Conservation (phyloP, 1,139 yeast species). For the Saccharomycopsis crataegensis region DNA sequence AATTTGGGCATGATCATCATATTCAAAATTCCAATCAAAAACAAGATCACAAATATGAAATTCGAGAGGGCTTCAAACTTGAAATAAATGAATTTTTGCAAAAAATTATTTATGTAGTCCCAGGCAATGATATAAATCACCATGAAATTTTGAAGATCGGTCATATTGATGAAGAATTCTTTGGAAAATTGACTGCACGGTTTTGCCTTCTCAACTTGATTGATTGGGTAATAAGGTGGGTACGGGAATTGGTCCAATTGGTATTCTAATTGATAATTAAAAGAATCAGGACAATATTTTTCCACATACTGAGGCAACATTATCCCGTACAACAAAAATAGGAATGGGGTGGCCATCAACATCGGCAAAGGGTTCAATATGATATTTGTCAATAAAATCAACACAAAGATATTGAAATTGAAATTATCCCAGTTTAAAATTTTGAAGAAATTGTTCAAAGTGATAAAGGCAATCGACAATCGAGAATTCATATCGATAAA, state of each 20-base stretch:
- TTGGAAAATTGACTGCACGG: conserved; percentile 59
- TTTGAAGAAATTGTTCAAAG: conserved; percentile 47
- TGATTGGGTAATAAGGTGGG: conserved; percentile 67
- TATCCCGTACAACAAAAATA: conserved; percentile 45
- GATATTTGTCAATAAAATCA: conserved; percentile 48
- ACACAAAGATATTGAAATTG: conserved; percentile 50
- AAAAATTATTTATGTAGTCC: conserved; percentile 45
- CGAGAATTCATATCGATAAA: conserved; percentile 61
- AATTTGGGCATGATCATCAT: conserved; percentile 32
- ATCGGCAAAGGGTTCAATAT: conserved; percentile 57
- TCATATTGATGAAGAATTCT: conserved; percentile 70
- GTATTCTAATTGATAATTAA: conserved; percentile 9
- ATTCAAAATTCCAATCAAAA: conserved; percentile 29
- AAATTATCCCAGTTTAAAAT: conserved; percentile 62
- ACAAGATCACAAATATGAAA: conserved; percentile 37
- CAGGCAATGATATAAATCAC: conserved; percentile 55
- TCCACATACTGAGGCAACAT: conserved; percentile 65
- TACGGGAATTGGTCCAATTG: conserved; percentile 48
- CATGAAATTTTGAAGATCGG: conserved; percentile 83
- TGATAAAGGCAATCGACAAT: conserved; percentile 49
- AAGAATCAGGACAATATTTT: conserved; percentile 33
- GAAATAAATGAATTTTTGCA: conserved; percentile 57
- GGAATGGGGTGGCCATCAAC: conserved; percentile 44
- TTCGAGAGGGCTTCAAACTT: conserved; percentile 58
- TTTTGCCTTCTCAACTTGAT: conserved; percentile 29